Conservation (phyloP, 2,329 filamentous ascomycete genomes). For the Macroventuria anomochaeta region DNA sequence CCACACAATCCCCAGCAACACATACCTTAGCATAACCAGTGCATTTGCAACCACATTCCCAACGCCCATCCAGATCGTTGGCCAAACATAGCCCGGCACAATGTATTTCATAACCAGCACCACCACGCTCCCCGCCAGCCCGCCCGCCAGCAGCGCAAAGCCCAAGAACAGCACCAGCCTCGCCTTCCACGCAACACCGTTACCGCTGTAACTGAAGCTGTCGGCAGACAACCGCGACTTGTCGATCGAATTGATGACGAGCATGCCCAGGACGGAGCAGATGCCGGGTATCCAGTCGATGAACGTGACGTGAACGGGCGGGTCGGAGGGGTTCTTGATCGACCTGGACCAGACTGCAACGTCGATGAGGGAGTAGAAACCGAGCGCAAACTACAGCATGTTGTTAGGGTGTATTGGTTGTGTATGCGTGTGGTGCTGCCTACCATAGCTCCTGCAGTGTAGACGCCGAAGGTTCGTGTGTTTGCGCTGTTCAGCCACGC, state of each 20-base stretch:
- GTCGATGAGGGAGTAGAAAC: constrained; percentile 74
- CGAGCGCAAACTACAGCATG: constrained; percentile 66
- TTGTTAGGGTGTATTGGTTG: not conserved
- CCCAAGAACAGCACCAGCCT: constrained; percentile 71
- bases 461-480: constrained; percentile 69
- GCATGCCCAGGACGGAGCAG: constrained; percentile 72
- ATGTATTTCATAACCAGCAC: constrained; percentile 73
- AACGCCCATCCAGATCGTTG: constrained; percentile 71
- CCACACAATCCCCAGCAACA: constrained; percentile 11
- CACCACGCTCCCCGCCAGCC: constrained; percentile 70
- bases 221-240: constrained; percentile 70
- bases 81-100: constrained; percentile 64
- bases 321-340: constrained; percentile 63
- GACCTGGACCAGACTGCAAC: constrained; percentile 69
- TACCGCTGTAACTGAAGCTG: constrained; percentile 69
- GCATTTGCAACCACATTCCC: constrained; percentile 70
- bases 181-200: constrained; percentile 74
- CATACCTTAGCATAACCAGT: constrained; percentile 71
- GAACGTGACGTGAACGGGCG: constrained; percentile 68
- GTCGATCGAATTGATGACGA: constrained; percentile 75
- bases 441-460: constrained; percentile 70
- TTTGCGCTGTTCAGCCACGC: constrained; percentile 71
- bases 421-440: constrained; percentile 27
- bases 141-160: constrained; percentile 72
- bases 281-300: constrained; percentile 76